Conservation (phyloP, 2,329 filamentous ascomycete species). For the Alternaria dauci region DNA sequence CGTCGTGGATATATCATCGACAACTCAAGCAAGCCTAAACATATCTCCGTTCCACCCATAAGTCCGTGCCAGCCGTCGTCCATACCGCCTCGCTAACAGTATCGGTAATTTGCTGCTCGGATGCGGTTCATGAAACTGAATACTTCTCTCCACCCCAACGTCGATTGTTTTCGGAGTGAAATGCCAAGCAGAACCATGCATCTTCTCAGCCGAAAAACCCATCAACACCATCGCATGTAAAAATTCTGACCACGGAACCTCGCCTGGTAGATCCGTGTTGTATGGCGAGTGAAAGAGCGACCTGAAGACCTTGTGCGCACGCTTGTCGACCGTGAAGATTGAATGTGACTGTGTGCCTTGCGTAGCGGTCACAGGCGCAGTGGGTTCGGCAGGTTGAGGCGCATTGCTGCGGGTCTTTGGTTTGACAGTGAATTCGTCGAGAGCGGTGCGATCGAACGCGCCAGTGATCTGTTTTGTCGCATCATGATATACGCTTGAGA, state of each 20-base stretch:
- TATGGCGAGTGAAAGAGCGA: slow-evolving; percentile 53
- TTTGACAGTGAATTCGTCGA: slow-evolving; percentile 7
- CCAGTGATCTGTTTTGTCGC: slow-evolving; percentile 14
- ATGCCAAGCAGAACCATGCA: slow-evolving; percentile 69
- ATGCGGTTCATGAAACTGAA: slow-evolving; percentile 67
- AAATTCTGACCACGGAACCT: slow-evolving; percentile 64
- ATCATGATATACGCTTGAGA: slow-evolving; percentile 21
- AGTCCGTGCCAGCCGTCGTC: slow-evolving; percentile 58
- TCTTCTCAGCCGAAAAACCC: slow-evolving; percentile 64
- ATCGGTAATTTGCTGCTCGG: slow-evolving; percentile 62
- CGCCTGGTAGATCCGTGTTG: slow-evolving; percentile 53
- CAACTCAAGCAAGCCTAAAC: slow-evolving; percentile 7
- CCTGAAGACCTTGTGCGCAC: slow-evolving; percentile 54
- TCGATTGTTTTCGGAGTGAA: slow-evolving; percentile 59
- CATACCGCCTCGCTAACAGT: slow-evolving; percentile 56
- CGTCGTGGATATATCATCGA: not conserved
- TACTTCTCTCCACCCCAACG: slow-evolving; percentile 34
- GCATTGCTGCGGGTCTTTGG: slow-evolving; percentile 20
- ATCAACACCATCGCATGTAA: slow-evolving; percentile 60
- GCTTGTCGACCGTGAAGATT: slow-evolving; percentile 28
- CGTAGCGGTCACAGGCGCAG: not conserved
- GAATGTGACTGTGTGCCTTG: slow-evolving; percentile 21
- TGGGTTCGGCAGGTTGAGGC: not conserved
- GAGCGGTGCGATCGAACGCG: slow-evolving; percentile 8
- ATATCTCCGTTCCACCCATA: slow-evolving; percentile 58